Percentiles rank a stretch among this genome's conserved stretches.
Conservation (phyloP, 2,329 filamentous ascomycete species). For the Talaromyces sp. region DNA sequence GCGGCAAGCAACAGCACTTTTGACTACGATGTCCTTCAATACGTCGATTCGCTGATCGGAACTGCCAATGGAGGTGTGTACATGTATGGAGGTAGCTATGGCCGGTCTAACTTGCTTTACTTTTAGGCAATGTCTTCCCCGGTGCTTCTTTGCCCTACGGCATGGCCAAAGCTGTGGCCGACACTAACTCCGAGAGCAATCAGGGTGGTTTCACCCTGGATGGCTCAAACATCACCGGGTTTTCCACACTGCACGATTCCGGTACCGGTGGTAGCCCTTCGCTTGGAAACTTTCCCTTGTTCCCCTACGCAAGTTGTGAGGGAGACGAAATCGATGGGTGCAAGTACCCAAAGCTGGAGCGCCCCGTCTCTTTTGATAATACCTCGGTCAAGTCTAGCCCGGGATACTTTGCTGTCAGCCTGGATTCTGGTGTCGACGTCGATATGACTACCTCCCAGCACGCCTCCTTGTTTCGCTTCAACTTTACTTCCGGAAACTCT, state of each 20-base stretch:
- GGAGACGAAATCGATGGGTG: conserved; percentile 59
- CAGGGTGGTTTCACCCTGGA: conserved; percentile 54
- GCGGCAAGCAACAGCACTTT: conserved; percentile 13
- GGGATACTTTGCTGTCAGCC: conserved; percentile 59
- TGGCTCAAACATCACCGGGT: conserved; percentile 47
- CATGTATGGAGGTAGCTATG: background rate
- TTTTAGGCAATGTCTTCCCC: conserved; percentile 50
- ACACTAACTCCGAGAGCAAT: conserved; percentile 46
- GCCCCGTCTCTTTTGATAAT: conserved; percentile 44
- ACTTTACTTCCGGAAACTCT: conserved; percentile 44
- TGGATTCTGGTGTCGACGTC: conserved; percentile 52
- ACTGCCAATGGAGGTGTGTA: conserved; percentile 43
- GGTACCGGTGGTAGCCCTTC: conserved; percentile 53
- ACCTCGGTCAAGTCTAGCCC: conserved; percentile 55
- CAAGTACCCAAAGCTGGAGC: conserved; percentile 51
- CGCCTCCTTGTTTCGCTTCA: conserved; percentile 60
- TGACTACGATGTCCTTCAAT: conserved; percentile 38
- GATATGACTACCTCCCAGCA: conserved; percentile 64
- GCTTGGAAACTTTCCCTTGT: conserved; percentile 68
- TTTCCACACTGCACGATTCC: conserved; percentile 46
- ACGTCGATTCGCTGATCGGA: conserved; percentile 50
- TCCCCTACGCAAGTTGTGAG: conserved; percentile 58
- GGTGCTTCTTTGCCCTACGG: conserved; percentile 52
- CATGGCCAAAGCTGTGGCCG: conserved; percentile 53
- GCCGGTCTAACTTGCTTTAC: background rate